A percentile compares a stretch with the other conserved stretches of the same genome.
These are phyloP conservation scores for Chrysanthemum seticuspe DNA, from an alignment of 129 eudicot genomes.

Conservation along the genomic window DNA sequence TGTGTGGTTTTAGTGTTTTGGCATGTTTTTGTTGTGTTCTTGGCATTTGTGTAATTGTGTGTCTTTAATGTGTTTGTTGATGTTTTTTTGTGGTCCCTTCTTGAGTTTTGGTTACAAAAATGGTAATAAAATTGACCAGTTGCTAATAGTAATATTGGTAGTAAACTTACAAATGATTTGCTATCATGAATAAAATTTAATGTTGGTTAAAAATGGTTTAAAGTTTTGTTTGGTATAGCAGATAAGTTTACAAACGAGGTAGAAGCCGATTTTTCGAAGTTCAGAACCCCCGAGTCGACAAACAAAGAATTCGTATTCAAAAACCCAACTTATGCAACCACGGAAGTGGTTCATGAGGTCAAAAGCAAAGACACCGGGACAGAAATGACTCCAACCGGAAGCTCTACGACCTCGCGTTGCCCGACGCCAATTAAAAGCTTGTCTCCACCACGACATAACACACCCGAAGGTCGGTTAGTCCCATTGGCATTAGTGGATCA, in stretches of 20 bases:
- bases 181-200: too few relatives aligned
- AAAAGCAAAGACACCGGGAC: slow-evolving; percentile 71
- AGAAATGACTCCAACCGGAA: slow-evolving; percentile 82
- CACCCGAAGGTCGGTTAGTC: slow-evolving; percentile 56
- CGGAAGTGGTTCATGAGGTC: slow-evolving; percentile 39
- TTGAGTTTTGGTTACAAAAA: too few relatives aligned
- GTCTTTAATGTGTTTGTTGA: too few relatives aligned
- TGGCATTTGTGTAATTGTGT: too few relatives aligned
- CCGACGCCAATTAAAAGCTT: slow-evolving; percentile 60
- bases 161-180: too few relatives aligned
- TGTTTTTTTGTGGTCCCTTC: too few relatives aligned
- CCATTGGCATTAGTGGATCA: slow-evolving; percentile 16
- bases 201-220: too few relatives aligned
- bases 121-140: too few relatives aligned
- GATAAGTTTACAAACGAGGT: slow-evolving; percentile 72
- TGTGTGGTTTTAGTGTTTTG: background rate
- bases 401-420: slow-evolving; percentile 74
- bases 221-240: slow-evolving; percentile 25
- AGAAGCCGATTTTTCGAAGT: slow-evolving; percentile 28
- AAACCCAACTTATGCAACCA: background rate
- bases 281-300: slow-evolving; percentile 32
- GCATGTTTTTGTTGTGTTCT: too few relatives aligned
- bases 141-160: too few relatives aligned
- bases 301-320: background rate
- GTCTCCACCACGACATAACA: slow-evolving; percentile 87